These are phyloP conservation scores for Aegilops tauschii DNA, from an alignment of 176 grass and related monocot species.

Conservation along the genomic window DNA sequence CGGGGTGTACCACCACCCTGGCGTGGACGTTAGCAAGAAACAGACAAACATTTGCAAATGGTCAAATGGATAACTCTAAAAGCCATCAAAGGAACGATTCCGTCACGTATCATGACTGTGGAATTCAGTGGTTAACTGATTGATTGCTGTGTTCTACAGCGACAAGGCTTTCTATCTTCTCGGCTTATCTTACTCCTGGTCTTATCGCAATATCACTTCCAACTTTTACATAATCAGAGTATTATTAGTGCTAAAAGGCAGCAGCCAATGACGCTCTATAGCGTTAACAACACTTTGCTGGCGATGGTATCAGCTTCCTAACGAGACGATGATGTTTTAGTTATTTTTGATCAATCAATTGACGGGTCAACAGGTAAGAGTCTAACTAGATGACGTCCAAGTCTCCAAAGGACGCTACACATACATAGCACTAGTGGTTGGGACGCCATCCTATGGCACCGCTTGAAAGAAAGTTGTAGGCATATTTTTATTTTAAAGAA, in stretches of 20 bases:
- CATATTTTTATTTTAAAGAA: too few species aligned
- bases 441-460: too few species aligned
- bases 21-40: constrained; percentile 5
- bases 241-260: not conserved
- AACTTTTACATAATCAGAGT: not conserved
- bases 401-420: too few species aligned
- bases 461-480: too few species aligned
- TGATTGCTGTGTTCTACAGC: not conserved
- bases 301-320: not conserved
- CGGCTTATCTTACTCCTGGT: not conserved
- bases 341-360: not conserved
- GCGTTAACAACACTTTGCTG: not conserved
- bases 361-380: not conserved
- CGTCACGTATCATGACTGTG: not conserved
- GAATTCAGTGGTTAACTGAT: not conserved
- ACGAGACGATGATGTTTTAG: not conserved
- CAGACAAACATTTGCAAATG: not conserved
- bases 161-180: not conserved
- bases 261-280: not conserved
- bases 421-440: too few species aligned
- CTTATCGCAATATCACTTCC: too few species aligned
- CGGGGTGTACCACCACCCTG: not conserved
- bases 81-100: not conserved
- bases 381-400: too few species aligned
- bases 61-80: not conserved